Conservation (phyloP, 495 filamentous ascomycete species). For the Aspergillus mulundensis region DNA sequence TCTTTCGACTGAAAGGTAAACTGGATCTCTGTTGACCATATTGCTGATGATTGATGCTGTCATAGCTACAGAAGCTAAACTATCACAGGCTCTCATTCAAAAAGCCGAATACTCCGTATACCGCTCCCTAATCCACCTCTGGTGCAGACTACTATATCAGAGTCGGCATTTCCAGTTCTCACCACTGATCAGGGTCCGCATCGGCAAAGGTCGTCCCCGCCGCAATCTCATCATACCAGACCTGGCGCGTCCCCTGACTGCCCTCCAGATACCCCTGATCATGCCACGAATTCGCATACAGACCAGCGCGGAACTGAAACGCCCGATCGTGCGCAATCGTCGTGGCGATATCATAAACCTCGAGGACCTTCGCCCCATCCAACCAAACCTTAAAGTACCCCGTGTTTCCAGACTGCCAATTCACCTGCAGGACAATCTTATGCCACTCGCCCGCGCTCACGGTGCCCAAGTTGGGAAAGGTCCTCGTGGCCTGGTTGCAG, state of each 20-base stretch:
- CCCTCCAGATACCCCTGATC: slow-evolving; percentile 42
- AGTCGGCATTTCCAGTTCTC: not conserved
- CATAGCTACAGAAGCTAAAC: no score
- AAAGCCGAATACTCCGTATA: no score
- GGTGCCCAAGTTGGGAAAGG: slow-evolving; percentile 28
- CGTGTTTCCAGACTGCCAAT: slow-evolving; percentile 44
- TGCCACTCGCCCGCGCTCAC: slow-evolving; percentile 49
- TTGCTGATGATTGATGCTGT: no score
- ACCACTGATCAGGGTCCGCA: slow-evolving; percentile 30
- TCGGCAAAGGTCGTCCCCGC: slow-evolving; percentile 45
- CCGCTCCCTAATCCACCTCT: no score
- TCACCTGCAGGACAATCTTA: slow-evolving; percentile 43
- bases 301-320: slow-evolving; percentile 52
- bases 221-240: slow-evolving; percentile 54
- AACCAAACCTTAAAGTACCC: slow-evolving; percentile 50
- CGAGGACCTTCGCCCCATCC: slow-evolving; percentile 46
- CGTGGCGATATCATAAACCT: slow-evolving; percentile 39
- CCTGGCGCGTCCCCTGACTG: slow-evolving; percentile 43
- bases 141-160: no score
- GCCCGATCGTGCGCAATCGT: slow-evolving; percentile 40
- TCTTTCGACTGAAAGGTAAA: no score
- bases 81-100: no score
- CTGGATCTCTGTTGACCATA: no score
- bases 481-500: slow-evolving; percentile 32
- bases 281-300: slow-evolving; percentile 57